phyloP scores from a whole-genome alignment of 2,329 filamentous ascomycete genomes.

The Aureobasidium sp. region DNA sequence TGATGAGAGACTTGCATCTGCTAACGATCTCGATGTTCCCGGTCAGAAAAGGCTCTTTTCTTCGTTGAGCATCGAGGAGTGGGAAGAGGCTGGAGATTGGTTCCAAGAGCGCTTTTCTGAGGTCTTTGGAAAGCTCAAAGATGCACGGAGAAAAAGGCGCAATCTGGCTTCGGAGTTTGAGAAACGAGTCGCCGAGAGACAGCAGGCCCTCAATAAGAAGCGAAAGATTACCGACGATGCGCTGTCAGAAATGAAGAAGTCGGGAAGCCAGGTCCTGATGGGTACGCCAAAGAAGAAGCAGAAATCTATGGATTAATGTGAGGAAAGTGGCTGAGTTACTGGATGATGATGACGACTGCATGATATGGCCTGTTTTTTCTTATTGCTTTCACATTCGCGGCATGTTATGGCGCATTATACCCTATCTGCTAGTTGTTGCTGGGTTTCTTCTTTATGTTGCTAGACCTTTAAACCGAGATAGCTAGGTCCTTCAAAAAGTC shows the following conservation, averaged over 20 bases:
- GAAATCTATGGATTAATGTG: background rate
- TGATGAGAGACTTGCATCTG: constrained; percentile 19
- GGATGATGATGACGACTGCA: background rate
- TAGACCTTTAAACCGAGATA: background rate
- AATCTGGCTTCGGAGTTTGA: constrained; percentile 51
- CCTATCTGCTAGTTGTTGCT: background rate
- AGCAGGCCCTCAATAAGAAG: constrained; percentile 45
- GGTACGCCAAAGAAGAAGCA: constrained; percentile 33
- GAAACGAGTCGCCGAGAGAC: constrained; percentile 46
- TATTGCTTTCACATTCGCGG: background rate
- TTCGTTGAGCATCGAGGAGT: constrained; percentile 47
- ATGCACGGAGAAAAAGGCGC: constrained; percentile 47
- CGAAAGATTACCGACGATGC: constrained; percentile 41
- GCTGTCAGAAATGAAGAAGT: constrained; percentile 43
- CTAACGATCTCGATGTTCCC: constrained; percentile 16
- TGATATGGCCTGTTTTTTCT: background rate
- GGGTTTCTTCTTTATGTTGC: background rate
- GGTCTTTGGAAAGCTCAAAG: constrained; percentile 46
- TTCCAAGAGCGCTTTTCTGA: constrained; percentile 49
- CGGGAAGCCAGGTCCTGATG: constrained; percentile 47
- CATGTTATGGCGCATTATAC: constrained; percentile 8
- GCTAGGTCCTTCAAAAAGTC: background rate
- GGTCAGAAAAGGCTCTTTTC: constrained; percentile 46
- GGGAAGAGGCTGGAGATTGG: constrained; percentile 57
- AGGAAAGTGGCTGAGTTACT: background rate